phyloP scores from a whole-genome alignment of 768 basidiomycete genomes.

The Rhizopogon sp. region DNA sequence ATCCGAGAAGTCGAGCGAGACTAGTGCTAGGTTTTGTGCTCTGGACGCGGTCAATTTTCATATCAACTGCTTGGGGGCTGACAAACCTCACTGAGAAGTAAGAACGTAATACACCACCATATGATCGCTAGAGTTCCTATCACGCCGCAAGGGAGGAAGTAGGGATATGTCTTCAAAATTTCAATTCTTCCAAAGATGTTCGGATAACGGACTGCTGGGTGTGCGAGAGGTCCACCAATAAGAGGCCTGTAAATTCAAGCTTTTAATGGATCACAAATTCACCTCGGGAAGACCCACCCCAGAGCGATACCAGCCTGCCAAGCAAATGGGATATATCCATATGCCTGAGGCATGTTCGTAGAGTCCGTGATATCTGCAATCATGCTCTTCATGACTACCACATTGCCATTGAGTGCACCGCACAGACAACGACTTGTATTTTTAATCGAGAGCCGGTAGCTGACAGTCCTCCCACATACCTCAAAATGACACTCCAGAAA shows the following conservation, averaged over 20 bases:
- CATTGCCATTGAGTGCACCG: constrained; percentile 45
- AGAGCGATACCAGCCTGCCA: constrained; percentile 37
- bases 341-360: constrained; percentile 28
- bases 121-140: constrained; percentile 47
- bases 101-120: constrained; percentile 41
- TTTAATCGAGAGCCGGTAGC: background rate
- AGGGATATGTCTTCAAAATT: constrained; percentile 63
- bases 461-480: constrained; percentile 13
- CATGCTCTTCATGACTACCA: constrained; percentile 38
- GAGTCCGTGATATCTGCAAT: constrained; percentile 31
- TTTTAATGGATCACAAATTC: constrained; percentile 11
- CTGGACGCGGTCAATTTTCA: background rate
- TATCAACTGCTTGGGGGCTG: background rate
- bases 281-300: constrained; percentile 28
- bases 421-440: constrained; percentile 31
- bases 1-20: background rate
- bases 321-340: constrained; percentile 49
- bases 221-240: constrained; percentile 60
- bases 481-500: constrained; percentile 32
- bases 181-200: constrained; percentile 42
- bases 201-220: constrained; percentile 59
- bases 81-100: constrained; percentile 48
- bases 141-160: constrained; percentile 62
- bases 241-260: constrained; percentile 39
- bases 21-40: constrained; percentile 1